Base-by-base conservation (phyloP, 306 rosid species). In the Sicyos baderoa region DNA sequence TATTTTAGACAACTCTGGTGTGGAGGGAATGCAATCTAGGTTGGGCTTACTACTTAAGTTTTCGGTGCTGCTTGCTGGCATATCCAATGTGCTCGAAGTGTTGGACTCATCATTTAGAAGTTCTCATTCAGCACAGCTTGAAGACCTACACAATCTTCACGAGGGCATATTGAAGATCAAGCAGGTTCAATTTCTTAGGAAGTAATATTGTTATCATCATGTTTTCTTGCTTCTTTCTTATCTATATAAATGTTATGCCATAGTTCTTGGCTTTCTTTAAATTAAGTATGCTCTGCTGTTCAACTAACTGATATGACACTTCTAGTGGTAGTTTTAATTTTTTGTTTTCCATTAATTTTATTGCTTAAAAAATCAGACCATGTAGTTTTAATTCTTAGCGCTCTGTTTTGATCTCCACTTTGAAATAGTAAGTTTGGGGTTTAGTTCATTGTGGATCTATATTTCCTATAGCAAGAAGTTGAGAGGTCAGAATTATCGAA, bases 31-130 rank as follows among this genome's bases (percentile, higher is more conserved):
- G 92, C 75, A 76, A 71, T 72, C 75, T 71, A 86, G 78, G 79
- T 75, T 86, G 79, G 76, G 80, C 80, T 57, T 76, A 51, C 96
- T 93, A 74, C 84, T 86, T 10, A 94, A 87, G 83, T 83, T 83
- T 76, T 85, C 84, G 23, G 82, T 75, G 62, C 81, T 82, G 77
- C 76, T 90, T 83, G 87, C 83, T 70, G 92, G 96, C 70, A 78
- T 94, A 80, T 85, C 96, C 47, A 88, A 82, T 77, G 99, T 94
- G 77, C 86, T 94, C 40, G 97, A 90, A 75, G 87, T 88, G 83
- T 79, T 94, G 84, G 90, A 88, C 77, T 84, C 89, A 68, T 90
- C 97, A 72, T 88, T 94, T 80, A 88, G 81, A 83, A 91, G 84
- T 65, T 84, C 95, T 77, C 84, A 85, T 73, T 87, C 97, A 67